Conservation (phyloP, 306 rosid species). For the Abrus pulchellus region DNA sequence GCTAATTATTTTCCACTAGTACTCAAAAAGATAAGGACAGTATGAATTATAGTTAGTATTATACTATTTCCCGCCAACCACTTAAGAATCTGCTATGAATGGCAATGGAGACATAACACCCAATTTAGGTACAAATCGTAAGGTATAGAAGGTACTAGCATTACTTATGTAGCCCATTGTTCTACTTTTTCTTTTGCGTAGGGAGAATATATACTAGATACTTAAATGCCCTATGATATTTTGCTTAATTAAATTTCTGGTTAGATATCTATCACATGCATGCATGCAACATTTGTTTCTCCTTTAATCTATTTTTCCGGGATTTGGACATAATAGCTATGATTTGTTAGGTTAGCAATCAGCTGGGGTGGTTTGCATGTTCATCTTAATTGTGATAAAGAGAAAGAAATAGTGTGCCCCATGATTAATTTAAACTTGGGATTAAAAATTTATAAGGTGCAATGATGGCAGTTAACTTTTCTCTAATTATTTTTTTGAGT, state of each 20-base stretch:
- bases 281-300: slow-evolving; percentile 37
- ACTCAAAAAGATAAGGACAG: slow-evolving; percentile 50
- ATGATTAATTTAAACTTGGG: slow-evolving; percentile 47
- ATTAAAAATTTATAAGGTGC: slow-evolving; percentile 39
- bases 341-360: slow-evolving; percentile 55
- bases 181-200: slow-evolving; percentile 18
- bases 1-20: slow-evolving; percentile 55
- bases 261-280: slow-evolving; percentile 42
- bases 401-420: slow-evolving; percentile 38
- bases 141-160: not conserved
- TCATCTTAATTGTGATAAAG: slow-evolving; percentile 24
- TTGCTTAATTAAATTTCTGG: slow-evolving; percentile 37
- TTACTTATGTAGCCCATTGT: not conserved
- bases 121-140: slow-evolving; percentile 34
- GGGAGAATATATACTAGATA: not conserved
- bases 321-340: slow-evolving; percentile 41
- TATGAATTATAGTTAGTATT: slow-evolving; percentile 48
- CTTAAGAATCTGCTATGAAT: slow-evolving; percentile 54
- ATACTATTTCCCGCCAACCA: slow-evolving; percentile 56
- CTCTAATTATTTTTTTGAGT: slow-evolving; percentile 26
- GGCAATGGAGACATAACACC: slow-evolving; percentile 8
- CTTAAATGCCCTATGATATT: slow-evolving; percentile 31
- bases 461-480: slow-evolving; percentile 45
- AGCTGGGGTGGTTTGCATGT: slow-evolving; percentile 54
- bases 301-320: not conserved